These are phyloP conservation scores for Cryphonectria japonica DNA, from an alignment of 2,329 filamentous ascomycete species.

Conservation along the genomic window DNA sequence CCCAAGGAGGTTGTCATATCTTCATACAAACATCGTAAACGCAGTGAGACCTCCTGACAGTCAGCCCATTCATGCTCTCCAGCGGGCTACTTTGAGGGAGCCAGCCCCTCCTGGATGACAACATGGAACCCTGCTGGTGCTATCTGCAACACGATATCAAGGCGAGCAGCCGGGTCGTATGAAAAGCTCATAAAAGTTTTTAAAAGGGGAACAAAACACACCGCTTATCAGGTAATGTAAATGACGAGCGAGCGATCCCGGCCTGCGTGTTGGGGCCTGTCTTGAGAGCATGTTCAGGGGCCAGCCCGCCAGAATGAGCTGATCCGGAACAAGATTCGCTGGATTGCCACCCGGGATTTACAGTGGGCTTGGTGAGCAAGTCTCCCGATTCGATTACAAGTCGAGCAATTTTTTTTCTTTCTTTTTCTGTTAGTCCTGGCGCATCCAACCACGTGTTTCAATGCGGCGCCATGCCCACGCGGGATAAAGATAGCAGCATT, in stretches of 20 bases:
- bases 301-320: slow-evolving; percentile 21
- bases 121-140: background rate
- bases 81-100: background rate
- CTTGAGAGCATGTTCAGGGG: slow-evolving; percentile 4
- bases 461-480: background rate
- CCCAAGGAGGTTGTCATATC: background rate
- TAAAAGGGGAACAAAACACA: background rate
- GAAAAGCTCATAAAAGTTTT: background rate
- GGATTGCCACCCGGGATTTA: slow-evolving; percentile 21
- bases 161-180: background rate
- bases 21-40: background rate
- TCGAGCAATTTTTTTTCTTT: background rate
- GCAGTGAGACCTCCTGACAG: background rate
- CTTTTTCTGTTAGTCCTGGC: background rate
- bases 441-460: slow-evolving; percentile 1
- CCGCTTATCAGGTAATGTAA: background rate
- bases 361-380: slow-evolving; percentile 14
- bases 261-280: background rate
- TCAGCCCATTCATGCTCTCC: background rate
- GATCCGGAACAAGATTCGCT: slow-evolving; percentile 27
- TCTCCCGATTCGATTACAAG: slow-evolving; percentile 9
- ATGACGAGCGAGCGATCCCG: background rate
- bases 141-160: background rate
- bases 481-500: background rate
- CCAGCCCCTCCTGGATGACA: background rate